Conservation (phyloP, 768 basidiomycete species). For the Baorangia bicolor region DNA sequence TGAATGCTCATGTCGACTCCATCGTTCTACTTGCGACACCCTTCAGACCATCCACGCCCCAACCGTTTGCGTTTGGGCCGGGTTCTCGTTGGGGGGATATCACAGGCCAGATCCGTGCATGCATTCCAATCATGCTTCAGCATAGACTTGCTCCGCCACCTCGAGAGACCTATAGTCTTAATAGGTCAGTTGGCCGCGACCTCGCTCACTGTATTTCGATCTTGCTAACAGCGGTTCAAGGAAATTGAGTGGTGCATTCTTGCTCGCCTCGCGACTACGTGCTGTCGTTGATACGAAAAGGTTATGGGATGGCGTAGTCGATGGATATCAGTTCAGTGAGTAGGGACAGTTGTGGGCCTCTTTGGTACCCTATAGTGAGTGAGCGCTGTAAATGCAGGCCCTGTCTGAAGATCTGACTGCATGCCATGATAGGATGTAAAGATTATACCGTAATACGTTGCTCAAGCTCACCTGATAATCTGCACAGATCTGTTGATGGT, state of each 20-base stretch:
- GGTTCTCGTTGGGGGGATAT: conserved; percentile 65
- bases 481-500: no score
- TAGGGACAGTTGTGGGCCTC: not conserved
- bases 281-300: conserved; percentile 70
- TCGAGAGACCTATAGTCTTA: conserved; percentile 90
- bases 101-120: conserved; percentile 71
- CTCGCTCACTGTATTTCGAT: not conserved
- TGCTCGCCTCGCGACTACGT: conserved; percentile 72
- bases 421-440: not conserved
- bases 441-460: not conserved
- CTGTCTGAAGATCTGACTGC: not conserved
- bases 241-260: conserved; percentile 80
- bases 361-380: conserved; percentile 2
- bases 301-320: conserved; percentile 75
- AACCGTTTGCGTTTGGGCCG: conserved; percentile 79
- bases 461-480: conserved; percentile 1
- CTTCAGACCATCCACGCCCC: conserved; percentile 62
- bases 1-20: conserved; percentile 81
- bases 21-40: conserved; percentile 85
- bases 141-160: conserved; percentile 91
- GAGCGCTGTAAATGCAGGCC: not conserved
- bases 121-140: conserved; percentile 88
- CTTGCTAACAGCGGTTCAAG: conserved; percentile 26
- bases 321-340: conserved; percentile 17
- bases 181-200: conserved; percentile 53